Evolutionary conservation across 2,329 filamentous ascomycete species (phyloP).

Genomic region (Trichophyton schoenleinii): DNA sequence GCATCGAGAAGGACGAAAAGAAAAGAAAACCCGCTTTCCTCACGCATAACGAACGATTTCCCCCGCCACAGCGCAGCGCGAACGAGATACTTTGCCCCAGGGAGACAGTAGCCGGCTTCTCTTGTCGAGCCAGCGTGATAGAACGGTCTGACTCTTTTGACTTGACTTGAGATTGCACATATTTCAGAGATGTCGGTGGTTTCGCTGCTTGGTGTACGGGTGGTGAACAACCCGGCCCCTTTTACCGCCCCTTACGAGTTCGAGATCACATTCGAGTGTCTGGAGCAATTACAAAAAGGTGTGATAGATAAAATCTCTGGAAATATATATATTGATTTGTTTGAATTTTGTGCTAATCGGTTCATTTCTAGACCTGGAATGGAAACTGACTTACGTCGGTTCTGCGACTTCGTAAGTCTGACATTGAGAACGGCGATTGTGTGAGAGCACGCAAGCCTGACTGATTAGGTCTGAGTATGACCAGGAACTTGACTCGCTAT

Average conservation of each 20-base stretch:
- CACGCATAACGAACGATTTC: background rate
- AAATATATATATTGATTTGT: background rate
- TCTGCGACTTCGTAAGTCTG: slow-evolving; percentile 81
- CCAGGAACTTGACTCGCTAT: slow-evolving; percentile 91
- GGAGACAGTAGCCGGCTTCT: background rate
- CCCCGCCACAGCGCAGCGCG: background rate
- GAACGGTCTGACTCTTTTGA: background rate
- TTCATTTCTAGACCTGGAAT: slow-evolving; percentile 67
- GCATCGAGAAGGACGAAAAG: background rate
- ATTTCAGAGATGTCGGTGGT: slow-evolving; percentile 69
- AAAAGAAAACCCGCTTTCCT: background rate
- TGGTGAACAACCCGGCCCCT: slow-evolving; percentile 91
- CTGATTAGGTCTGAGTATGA: slow-evolving; percentile 74
- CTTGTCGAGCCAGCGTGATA: background rate
- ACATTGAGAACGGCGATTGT: background rate
- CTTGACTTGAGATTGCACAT: background rate
- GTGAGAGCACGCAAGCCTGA: slow-evolving; percentile 12
- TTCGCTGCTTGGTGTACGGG: slow-evolving; percentile 85
- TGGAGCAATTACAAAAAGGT: slow-evolving; percentile 91
- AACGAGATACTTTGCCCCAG: too few species aligned
- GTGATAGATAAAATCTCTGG: slow-evolving; percentile 15
- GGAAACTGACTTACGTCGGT: slow-evolving; percentile 98
- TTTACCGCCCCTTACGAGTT: slow-evolving; percentile 92
- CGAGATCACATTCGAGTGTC: slow-evolving; percentile 96
- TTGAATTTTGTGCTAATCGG: background rate